Evolutionary conservation across 305 asterid species (phyloP).

Genomic region (Nicotiana rustica): DNA sequence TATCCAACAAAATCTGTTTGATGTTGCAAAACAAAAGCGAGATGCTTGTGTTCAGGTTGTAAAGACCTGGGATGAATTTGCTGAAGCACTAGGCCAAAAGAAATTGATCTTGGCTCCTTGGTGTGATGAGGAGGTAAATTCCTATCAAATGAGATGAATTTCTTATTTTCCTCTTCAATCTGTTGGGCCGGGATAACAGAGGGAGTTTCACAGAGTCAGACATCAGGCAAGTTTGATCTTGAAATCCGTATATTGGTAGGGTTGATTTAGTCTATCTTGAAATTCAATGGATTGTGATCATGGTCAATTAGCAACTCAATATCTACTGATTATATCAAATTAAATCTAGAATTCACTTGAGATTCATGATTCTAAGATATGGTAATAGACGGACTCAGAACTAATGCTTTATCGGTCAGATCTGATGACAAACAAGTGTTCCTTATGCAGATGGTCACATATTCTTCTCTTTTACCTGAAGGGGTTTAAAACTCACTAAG

Average conservation of each 20-base stretch:
- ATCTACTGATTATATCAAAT: background rate
- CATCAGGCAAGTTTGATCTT: too few species aligned
- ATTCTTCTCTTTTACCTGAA: background rate
- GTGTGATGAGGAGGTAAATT: conserved; percentile 85
- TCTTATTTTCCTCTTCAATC: background rate
- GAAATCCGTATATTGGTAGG: too few species aligned
- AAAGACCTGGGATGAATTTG: conserved; percentile 79
- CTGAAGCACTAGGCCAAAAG: conserved; percentile 70
- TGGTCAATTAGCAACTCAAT: background rate
- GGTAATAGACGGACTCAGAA: background rate
- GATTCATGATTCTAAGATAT: background rate
- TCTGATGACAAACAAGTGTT: background rate
- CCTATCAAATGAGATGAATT: background rate
- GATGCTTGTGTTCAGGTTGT: conserved; percentile 75
- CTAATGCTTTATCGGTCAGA: background rate
- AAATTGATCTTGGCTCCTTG: conserved; percentile 89
- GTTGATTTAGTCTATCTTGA: background rate
- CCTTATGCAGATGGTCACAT: background rate
- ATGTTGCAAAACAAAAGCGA: conserved; percentile 71
- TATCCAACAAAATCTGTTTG: conserved; percentile 71
- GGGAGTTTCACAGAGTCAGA: too few species aligned
- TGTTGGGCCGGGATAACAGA: too few species aligned
- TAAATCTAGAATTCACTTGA: background rate
- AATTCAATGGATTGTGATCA: background rate
- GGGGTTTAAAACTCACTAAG: background rate